Evolutionary conservation across 2,329 filamentous ascomycete species (phyloP), one percentile per base, ranked within the genome.

Genomic region (Neofusicoccum cordaticola): DNA sequence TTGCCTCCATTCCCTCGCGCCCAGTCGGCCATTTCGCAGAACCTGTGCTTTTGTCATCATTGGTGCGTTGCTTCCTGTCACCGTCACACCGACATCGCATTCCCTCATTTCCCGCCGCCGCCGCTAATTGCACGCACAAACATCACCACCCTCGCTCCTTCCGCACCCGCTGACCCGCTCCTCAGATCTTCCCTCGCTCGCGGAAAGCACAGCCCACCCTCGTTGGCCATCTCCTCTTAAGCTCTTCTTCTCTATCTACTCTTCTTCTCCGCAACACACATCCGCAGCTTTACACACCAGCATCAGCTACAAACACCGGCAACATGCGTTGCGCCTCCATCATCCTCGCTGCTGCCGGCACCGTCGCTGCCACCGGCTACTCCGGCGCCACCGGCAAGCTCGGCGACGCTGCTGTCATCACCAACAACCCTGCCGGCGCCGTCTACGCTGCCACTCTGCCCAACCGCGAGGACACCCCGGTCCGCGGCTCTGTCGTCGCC

Each of bases 371-470:
- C 67, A 73, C 74, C 51, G 57, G 27, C 27, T 31, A 31, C 27
- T 31, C 27, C 27, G 27, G 27, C 27, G 67, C 69, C 4, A 70
- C 73, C 9, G 66, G 69, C 35, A 60, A 69, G 60, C 66, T 68
- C 27, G 67, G 69, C 37, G 65, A 71, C 50, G 80, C 80, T 62
- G 73, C 75, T 11, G 68, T 71, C 22, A 70, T 77, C 37, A 69
- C 66, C 47, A 69, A 69, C 70, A 81, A 80, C 68, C 78, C 79
- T 8, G 62, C 67, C 11, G 78, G 79, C 52, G 77, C 74, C 11
- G 69, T 68, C 56, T 81, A 79, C 71, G 66, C 74, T 37, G 79
- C 79, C 39, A 71, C 63, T 8, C 69, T 81, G n/a, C 74, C 76
- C 15, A 66, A 70, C 63, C 74, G 71, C 66, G 69, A 66, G 17